These are phyloP conservation scores for Fraxinus dipetala DNA, from an alignment of 305 asterid genomes.

Conservation along the genomic window DNA sequence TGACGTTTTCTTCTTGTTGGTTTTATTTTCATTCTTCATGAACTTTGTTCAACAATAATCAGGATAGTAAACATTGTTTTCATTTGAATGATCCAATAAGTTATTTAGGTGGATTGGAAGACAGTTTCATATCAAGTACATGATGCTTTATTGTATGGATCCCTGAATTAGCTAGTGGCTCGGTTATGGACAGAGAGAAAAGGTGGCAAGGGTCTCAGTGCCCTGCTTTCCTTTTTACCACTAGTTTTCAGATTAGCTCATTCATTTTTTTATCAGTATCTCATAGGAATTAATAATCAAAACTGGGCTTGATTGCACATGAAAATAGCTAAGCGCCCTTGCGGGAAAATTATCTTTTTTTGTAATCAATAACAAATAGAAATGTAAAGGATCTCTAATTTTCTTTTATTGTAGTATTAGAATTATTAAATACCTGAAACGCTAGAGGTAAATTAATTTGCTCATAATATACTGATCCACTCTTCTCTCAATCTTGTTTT, in stretches of 20 bases:
- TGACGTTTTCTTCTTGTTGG: too few relatives aligned
- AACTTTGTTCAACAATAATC: not conserved
- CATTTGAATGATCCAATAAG: not conserved
- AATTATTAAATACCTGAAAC: not conserved
- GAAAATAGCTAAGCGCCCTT: not conserved
- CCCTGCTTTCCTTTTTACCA: not conserved
- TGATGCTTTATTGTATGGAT: not conserved
- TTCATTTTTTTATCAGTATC: not conserved
- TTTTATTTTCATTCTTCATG: too few relatives aligned
- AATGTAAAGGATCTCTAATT: not conserved
- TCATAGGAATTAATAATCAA: not conserved
- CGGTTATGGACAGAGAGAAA: not conserved
- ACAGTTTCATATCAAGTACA: not conserved
- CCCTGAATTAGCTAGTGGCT: not conserved
- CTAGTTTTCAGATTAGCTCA: not conserved
- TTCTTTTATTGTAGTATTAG: not conserved
- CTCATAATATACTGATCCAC: not conserved
- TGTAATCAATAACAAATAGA: not conserved
- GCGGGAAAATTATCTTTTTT: not conserved
- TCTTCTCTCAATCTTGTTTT: not conserved
- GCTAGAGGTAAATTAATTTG: not conserved
- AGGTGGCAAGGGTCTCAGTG: not conserved
- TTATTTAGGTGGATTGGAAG: not conserved
- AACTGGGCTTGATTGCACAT: not conserved
- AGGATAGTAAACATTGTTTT: not conserved